phyloP scores from a whole-genome alignment of 2,329 filamentous ascomycete species.

The Xylariaceae sp. region DNA sequence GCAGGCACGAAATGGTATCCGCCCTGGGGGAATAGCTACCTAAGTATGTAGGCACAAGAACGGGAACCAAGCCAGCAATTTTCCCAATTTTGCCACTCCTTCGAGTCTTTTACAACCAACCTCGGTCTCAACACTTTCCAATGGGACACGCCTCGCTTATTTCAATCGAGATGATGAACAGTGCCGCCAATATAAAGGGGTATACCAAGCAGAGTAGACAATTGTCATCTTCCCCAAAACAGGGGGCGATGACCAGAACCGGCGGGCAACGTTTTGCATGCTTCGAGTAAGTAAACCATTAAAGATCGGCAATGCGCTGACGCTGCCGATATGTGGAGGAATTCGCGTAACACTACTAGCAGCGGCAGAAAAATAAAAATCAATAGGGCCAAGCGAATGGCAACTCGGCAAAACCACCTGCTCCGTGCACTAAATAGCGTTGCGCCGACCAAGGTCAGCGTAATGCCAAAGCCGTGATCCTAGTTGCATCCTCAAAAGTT shows the following conservation, averaged over 20 bases:
- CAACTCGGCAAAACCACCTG: background rate
- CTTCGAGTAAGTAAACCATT: background rate
- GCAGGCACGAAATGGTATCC: conserved; percentile 2
- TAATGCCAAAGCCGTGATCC: conserved; percentile 10
- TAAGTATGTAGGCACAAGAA: background rate
- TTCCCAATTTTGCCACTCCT: background rate
- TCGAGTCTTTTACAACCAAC: background rate
- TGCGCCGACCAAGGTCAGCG: conserved; percentile 9
- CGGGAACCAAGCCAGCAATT: background rate
- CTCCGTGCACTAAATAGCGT: conserved; percentile 5
- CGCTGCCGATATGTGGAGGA: conserved; percentile 1
- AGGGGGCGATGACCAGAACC: background rate
- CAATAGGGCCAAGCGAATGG: background rate
- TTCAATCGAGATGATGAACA: conserved; percentile 7
- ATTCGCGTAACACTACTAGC: background rate
- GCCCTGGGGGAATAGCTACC: background rate
- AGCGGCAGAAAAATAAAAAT: background rate
- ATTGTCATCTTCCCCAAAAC: conserved; percentile 7
- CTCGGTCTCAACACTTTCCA: conserved; percentile 1
- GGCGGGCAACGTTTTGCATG: background rate
- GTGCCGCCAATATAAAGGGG: conserved; percentile 20
- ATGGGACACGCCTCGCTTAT: conserved; percentile 4
- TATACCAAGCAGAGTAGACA: conserved; percentile 26
- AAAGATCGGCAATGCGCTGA: background rate
- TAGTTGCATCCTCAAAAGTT: conserved; percentile 39